phyloP scores from a whole-genome alignment of 345 rosid genomes.

The Mallotus nudiflorus region DNA sequence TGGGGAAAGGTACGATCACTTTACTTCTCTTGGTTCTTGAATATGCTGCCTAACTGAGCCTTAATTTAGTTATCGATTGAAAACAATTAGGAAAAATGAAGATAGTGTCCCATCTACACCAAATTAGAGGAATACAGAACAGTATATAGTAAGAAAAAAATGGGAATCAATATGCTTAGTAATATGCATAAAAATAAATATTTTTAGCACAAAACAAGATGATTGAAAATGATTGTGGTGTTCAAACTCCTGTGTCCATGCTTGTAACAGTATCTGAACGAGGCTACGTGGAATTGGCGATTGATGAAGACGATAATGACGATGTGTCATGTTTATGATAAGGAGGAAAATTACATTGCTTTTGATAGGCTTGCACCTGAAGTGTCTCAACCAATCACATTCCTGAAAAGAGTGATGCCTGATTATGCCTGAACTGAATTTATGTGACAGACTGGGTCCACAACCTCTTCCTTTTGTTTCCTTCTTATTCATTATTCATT shows the following conservation, averaged over 20 bases:
- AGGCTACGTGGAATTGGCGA: slow-evolving; percentile 91
- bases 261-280: slow-evolving; percentile 70
- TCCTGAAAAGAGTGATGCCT: slow-evolving; percentile 79
- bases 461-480: slow-evolving; percentile 14
- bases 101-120: neutral
- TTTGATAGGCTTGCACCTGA: slow-evolving; percentile 70
- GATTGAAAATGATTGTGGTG: neutral
- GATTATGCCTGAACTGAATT: slow-evolving; percentile 53
- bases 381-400: slow-evolving; percentile 66
- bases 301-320: slow-evolving; percentile 95
- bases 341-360: slow-evolving; percentile 63
- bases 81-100: neutral
- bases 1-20: slow-evolving; percentile 76
- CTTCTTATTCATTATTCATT: slow-evolving; percentile 21
- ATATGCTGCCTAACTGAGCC: neutral
- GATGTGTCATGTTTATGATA: slow-evolving; percentile 71
- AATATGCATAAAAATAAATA: neutral
- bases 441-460: slow-evolving; percentile 1
- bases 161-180: neutral
- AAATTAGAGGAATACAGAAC: neutral
- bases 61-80: neutral
- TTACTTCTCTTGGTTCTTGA: neutral
- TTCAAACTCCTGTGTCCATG: neutral
- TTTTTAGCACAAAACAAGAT: neutral
- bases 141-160: too few species aligned